Base-by-base conservation (phyloP, 2,329 filamentous ascomycete genomes). In the Pseudopithomyces maydicus region DNA sequence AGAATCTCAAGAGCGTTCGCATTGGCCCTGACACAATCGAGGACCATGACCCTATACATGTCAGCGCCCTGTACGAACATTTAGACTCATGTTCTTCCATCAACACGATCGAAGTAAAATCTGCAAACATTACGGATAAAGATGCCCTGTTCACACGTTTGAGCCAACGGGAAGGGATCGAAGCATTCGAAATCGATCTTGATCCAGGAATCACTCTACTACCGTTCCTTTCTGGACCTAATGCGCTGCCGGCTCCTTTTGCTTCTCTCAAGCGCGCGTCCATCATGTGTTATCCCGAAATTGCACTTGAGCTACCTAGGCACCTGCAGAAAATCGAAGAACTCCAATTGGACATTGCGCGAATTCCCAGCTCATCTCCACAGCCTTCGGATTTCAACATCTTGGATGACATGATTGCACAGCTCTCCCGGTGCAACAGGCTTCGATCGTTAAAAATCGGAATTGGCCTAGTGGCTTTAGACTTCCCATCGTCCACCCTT, bases 221-320 rank as follows among this genome's bases (percentile, higher is more conserved):
- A 2, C 62, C 70, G 14, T 54, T 61, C 8, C 60, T 74, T 11
- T 50, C 58, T 20, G 63, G 62, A 2, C 64, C 63, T 6, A 48
- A 52, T 44, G 57, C 60, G 6, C 39, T 65, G 1, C 23, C 63
- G 2, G 48, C 56, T 17, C 59, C 64, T 2, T 71, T 75, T 45
- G 38, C 57, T 14, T 62, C 62, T 3, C 53, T 75, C 8, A 66
- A 57, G 20, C 59, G 63, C 2, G 53, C 73, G 17, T 61, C 62
- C 7, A 60, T 73, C 22, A 70, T 71, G 57, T 73, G 70, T 43
- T 74, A 74, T 36, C 71, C 71, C 1, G 71, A 74, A 26, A 59
- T 74, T 22, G 70, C 69, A 5, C 56, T 70, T 8, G 64, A 69
- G 3, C 61, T 75, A 2, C 62, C 66, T 11, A 23, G 42, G 0